These are phyloP conservation scores for Thalassiosira profunda DNA, from an alignment of 108 stramenopile species.

Conservation along the genomic window DNA sequence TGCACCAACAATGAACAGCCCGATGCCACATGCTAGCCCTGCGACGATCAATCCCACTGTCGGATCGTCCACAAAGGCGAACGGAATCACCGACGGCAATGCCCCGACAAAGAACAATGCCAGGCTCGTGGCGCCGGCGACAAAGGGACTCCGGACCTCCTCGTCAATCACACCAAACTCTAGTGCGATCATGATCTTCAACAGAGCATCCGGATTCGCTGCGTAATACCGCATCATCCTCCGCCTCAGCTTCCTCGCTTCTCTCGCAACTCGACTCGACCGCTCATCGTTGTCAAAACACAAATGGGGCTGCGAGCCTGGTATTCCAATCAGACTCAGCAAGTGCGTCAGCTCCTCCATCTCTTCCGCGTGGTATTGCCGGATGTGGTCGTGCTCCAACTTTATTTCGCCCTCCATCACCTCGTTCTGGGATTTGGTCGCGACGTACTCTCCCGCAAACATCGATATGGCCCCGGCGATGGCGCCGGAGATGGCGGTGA, in stretches of 20 bases:
- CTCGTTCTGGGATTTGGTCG: constrained; percentile 85
- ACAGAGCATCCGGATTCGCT: constrained; percentile 62
- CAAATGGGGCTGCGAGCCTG: constrained; percentile 13
- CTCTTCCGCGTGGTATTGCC: constrained; percentile 57
- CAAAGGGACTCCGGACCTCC: constrained; percentile 63
- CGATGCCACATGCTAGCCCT: constrained; percentile 40
- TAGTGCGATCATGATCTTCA: constrained; percentile 77
- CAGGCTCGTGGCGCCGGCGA: constrained; percentile 59
- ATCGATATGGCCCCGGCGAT: constrained; percentile 80
- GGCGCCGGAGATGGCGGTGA: constrained; percentile 78
- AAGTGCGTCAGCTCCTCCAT: constrained; percentile 52
- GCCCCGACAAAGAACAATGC: constrained; percentile 63
- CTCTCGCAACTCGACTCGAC: constrained; percentile 8
- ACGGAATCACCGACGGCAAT: constrained; percentile 72
- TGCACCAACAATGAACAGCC: constrained; percentile 65
- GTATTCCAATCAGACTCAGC: constrained; percentile 66
- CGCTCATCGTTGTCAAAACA: constrained; percentile 1
- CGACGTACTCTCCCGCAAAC: constrained; percentile 83
- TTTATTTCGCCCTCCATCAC: constrained; percentile 77
- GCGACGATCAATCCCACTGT: constrained; percentile 50
- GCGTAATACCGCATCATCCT: constrained; percentile 51
- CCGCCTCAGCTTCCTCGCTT: constrained; percentile 42
- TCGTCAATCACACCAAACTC: constrained; percentile 83
- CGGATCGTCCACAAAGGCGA: constrained; percentile 48
- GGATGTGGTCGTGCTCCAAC: constrained; percentile 66